These are phyloP conservation scores for Paratinospora sagittata DNA, from an alignment of 164 flowering plant genomes.

Conservation along the genomic window DNA sequence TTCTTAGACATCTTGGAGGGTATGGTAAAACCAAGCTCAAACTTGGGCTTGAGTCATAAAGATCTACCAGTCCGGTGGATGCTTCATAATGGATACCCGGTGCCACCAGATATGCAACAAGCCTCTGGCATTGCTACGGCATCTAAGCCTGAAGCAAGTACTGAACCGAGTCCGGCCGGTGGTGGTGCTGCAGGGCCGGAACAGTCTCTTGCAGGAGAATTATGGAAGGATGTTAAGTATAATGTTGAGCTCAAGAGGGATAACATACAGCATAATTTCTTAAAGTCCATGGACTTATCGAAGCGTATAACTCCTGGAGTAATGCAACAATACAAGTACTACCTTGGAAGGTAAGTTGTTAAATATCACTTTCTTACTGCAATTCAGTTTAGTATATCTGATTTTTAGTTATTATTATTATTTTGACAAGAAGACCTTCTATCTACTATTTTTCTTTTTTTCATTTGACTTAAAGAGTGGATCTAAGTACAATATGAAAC, in stretches of 20 bases:
- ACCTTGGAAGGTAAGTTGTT: conserved; percentile 69
- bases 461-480: too few species aligned
- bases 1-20: conserved; percentile 94
- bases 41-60: conserved; percentile 38
- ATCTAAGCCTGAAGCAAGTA: conserved; percentile 20
- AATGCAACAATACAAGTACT: conserved; percentile 61
- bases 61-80: conserved; percentile 96
- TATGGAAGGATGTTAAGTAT: conserved; percentile 73
- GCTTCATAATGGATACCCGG: conserved; percentile 85
- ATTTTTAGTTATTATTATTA: too few species aligned
- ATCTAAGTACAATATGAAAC: too few species aligned
- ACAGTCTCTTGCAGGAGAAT: conserved; percentile 70
- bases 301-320: conserved; percentile 57
- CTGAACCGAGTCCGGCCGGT: conserved; percentile 23
- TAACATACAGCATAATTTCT: conserved; percentile 40
- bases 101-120: conserved; percentile 78
- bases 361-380: background rate
- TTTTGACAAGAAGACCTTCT: background rate
- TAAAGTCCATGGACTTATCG: conserved; percentile 58
- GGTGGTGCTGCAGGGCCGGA: conserved; percentile 21
- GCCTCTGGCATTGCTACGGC: conserved; percentile 37
- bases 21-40: conserved; percentile 52
- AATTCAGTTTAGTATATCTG: background rate
- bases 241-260: conserved; percentile 54
- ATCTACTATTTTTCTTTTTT: background rate